These are phyloP conservation scores for Arthroderma uncinatum DNA, from an alignment of 2,329 filamentous ascomycete species.

Conservation along the genomic window DNA sequence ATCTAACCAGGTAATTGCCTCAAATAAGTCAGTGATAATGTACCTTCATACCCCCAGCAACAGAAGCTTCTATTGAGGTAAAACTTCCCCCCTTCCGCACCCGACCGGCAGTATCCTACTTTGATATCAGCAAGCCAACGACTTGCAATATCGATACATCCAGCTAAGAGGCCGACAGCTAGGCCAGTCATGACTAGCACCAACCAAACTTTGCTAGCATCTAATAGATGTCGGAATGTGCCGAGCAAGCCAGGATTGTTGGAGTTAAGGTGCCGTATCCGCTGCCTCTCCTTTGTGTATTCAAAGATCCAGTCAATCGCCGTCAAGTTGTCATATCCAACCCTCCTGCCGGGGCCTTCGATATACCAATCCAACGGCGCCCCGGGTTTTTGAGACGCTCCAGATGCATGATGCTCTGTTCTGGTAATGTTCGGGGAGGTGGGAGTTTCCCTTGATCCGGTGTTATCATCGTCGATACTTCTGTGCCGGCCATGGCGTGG, in stretches of 20 bases:
- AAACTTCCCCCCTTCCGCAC: conserved; percentile 69
- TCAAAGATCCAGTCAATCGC: conserved; percentile 99
- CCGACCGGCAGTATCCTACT: conserved; percentile 69
- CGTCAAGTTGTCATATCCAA: conserved; percentile 91
- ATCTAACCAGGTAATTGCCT: conserved; percentile 12
- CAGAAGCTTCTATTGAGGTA: conserved; percentile 89
- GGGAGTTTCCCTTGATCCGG: conserved; percentile 17
- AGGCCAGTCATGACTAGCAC: conserved; percentile 77
- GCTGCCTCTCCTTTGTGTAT: conserved; percentile 88
- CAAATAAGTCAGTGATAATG: neutral
- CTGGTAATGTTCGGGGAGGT: conserved; percentile 15
- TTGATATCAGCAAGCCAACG: conserved; percentile 94
- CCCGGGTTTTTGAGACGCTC: conserved; percentile 31
- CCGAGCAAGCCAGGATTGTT: conserved; percentile 61
- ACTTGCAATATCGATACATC: conserved; percentile 76
- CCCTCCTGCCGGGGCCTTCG: conserved; percentile 76
- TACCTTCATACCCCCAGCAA: conserved; percentile 75
- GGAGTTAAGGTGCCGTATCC: conserved; percentile 64
- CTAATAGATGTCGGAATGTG: conserved; percentile 59
- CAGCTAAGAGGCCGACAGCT: conserved; percentile 72
- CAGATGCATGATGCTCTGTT: conserved; percentile 19
- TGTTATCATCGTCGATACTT: conserved; percentile 10
- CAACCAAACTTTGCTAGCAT: conserved; percentile 85
- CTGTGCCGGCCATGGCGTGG: conserved; percentile 9
- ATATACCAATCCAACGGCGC: conserved; percentile 64